These are phyloP conservation scores for Trichoderma parareesei DNA, from an alignment of 495 filamentous ascomycete genomes.

Conservation along the genomic window DNA sequence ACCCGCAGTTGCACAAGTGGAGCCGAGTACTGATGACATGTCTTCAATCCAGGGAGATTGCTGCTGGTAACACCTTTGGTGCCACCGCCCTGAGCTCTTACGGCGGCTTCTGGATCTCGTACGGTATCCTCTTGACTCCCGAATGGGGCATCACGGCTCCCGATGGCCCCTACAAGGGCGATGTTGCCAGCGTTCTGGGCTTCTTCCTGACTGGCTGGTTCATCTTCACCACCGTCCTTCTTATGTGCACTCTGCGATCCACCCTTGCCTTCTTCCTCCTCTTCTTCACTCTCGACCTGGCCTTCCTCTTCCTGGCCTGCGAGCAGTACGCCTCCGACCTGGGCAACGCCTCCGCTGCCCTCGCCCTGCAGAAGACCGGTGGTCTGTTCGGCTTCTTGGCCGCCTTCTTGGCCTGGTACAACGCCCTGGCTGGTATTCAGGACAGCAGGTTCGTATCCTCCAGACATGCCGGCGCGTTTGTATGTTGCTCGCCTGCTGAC, in stretches of 20 bases:
- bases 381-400: slow-evolving; percentile 83
- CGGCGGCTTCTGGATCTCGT: slow-evolving; percentile 95
- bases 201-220: slow-evolving; percentile 93
- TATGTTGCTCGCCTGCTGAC: slow-evolving; percentile 13
- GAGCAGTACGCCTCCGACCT: slow-evolving; percentile 50
- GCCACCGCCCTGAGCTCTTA: slow-evolving; percentile 94
- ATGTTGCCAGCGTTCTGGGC: slow-evolving; percentile 57
- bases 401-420: slow-evolving; percentile 94
- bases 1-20: not conserved
- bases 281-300: slow-evolving; percentile 88
- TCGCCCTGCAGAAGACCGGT: slow-evolving; percentile 61
- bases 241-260: slow-evolving; percentile 84
- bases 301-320: slow-evolving; percentile 82
- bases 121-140: slow-evolving; percentile 81
- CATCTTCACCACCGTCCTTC: slow-evolving; percentile 88
- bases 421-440: slow-evolving; percentile 89
- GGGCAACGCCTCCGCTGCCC: slow-evolving; percentile 16
- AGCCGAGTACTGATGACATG: slow-evolving; percentile 10
- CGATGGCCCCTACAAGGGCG: slow-evolving; percentile 35
- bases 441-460: slow-evolving; percentile 61
- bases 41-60: slow-evolving; percentile 73
- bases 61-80: slow-evolving; percentile 95
- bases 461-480: not conserved
- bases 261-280: slow-evolving; percentile 94
- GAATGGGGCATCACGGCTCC: slow-evolving; percentile 51